Conservation (phyloP, 2,329 filamentous ascomycete species). For the Epichloe hybrida region DNA sequence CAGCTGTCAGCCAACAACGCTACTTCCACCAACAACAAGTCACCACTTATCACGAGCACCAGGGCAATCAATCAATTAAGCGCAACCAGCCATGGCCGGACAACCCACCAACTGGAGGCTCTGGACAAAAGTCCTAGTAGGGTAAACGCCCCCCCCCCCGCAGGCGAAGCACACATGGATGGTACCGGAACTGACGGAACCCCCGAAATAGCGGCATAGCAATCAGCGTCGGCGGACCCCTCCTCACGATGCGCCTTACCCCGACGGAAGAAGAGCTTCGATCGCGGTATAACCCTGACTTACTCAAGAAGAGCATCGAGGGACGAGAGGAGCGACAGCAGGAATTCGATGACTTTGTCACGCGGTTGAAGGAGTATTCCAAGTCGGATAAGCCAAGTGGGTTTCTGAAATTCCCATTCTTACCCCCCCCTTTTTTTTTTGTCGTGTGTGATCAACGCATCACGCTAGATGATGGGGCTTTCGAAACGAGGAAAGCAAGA, state of each 20-base stretch:
- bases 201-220: conserved; percentile 44
- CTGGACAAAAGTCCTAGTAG: conserved; percentile 56
- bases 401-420: neutral
- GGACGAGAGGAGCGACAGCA: conserved; percentile 60
- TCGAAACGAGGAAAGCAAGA: neutral
- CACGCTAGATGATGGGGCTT: neutral
- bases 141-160: conserved; percentile 28
- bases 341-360: conserved; percentile 84
- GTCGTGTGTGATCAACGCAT: too few relatives aligned
- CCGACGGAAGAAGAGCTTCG: conserved; percentile 90
- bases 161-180: too few relatives aligned
- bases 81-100: conserved; percentile 20
- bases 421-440: too few relatives aligned
- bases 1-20: too few relatives aligned
- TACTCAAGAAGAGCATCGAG: conserved; percentile 81
- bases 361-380: conserved; percentile 70
- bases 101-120: conserved; percentile 41
- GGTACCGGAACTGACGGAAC: neutral
- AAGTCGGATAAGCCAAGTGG: conserved; percentile 80
- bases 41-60: neutral
- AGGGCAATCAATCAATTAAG: neutral
- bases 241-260: conserved; percentile 63
- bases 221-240: conserved; percentile 72
- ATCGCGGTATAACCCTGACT: conserved; percentile 82
- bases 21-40: neutral